These are phyloP conservation scores for Hanseniaspora valbyensis DNA, from an alignment of 805 yeast genomes.

Conservation along the genomic window DNA sequence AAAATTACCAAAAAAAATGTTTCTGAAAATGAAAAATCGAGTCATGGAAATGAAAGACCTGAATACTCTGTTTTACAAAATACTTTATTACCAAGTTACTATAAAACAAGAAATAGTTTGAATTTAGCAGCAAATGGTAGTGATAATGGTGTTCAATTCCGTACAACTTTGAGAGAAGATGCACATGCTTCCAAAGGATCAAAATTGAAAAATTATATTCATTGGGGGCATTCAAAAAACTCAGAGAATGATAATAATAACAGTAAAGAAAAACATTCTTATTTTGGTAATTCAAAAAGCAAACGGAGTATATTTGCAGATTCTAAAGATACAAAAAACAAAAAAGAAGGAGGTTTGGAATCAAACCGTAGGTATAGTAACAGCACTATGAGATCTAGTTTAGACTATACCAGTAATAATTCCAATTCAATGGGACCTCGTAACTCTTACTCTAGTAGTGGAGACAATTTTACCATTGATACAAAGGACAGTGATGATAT, in stretches of 20 bases:
- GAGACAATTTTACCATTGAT: too few relatives aligned
- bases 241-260: too few relatives aligned
- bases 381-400: neutral
- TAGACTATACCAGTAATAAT: neutral
- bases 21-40: neutral
- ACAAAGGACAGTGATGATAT: neutral
- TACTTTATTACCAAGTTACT: constrained; percentile 7
- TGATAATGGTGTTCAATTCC: neutral
- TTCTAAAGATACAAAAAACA: neutral
- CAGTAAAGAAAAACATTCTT: too few relatives aligned
- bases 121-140: constrained; percentile 20
- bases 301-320: neutral
- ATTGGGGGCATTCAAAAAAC: neutral
- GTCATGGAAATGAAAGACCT: neutral
- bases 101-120: constrained; percentile 20
- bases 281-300: too few relatives aligned
- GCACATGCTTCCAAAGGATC: neutral
- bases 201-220: neutral
- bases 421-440: neutral
- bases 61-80: constrained; percentile 6
- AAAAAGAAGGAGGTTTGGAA: too few relatives aligned
- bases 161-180: constrained; percentile 5
- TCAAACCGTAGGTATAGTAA: too few relatives aligned
- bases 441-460: neutral
- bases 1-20: neutral